Evolutionary conservation across 2,329 filamentous ascomycete species (phyloP).

Genomic region (Alternaria atra): DNA sequence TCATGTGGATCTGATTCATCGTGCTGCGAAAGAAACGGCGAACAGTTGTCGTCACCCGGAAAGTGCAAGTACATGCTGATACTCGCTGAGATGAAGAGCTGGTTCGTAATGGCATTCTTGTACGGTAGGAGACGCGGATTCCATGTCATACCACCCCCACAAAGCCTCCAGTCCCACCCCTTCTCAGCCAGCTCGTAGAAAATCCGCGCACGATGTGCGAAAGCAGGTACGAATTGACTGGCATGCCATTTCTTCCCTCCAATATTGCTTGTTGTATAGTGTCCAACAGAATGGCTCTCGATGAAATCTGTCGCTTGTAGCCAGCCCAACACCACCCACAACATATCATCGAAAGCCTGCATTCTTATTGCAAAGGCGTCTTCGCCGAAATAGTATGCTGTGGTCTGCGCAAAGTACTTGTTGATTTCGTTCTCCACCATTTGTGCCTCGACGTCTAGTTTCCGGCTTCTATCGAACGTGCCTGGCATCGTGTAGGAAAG

Average conservation of each 20-base stretch:
- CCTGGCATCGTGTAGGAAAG: slow-evolving; percentile 56
- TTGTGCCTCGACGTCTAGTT: slow-evolving; percentile 51
- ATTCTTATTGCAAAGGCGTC: slow-evolving; percentile 77
- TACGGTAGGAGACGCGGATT: slow-evolving; percentile 78
- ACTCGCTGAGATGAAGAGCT: slow-evolving; percentile 85
- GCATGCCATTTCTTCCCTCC: slow-evolving; percentile 71
- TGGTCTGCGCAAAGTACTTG: slow-evolving; percentile 78
- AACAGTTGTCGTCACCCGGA: slow-evolving; percentile 78
- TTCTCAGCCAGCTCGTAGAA: slow-evolving; percentile 83
- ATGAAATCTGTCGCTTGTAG: slow-evolving; percentile 83
- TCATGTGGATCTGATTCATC: slow-evolving; percentile 19
- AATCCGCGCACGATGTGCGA: slow-evolving; percentile 81
- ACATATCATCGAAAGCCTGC: slow-evolving; percentile 90
- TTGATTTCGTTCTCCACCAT: slow-evolving; percentile 81
- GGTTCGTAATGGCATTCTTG: slow-evolving; percentile 96
- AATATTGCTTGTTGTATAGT: slow-evolving; percentile 58
- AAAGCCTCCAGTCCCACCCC: slow-evolving; percentile 85
- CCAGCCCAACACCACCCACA: slow-evolving; percentile 95
- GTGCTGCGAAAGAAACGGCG: slow-evolving; percentile 66
- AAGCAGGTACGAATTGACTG: slow-evolving; percentile 75
- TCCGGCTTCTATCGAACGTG: slow-evolving; percentile 37
- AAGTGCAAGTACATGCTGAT: slow-evolving; percentile 90
- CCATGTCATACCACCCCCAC: slow-evolving; percentile 91
- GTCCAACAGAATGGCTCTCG: slow-evolving; percentile 69
- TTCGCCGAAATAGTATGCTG: slow-evolving; percentile 86